Percentiles rank a stretch among this genome's conserved stretches.
Evolutionary conservation across 164 flowering plant genomes (phyloP).

Genomic region (Taxillus chinensis): DNA sequence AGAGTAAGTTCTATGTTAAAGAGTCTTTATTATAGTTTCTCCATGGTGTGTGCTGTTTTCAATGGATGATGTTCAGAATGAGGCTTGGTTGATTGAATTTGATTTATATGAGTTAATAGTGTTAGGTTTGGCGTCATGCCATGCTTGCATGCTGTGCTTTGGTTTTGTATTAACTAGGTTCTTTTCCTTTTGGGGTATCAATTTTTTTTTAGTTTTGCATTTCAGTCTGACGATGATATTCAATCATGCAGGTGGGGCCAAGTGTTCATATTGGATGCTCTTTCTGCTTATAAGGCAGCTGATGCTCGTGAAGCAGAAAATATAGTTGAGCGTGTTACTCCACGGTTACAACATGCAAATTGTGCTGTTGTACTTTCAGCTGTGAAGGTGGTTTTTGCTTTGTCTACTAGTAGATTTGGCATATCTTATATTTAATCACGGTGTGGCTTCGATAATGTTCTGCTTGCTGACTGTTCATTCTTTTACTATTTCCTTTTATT

Average conservation of each 20-base stretch:
- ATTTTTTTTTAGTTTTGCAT: neutral
- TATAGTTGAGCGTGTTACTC: constrained; percentile 96
- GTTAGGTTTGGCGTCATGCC: neutral
- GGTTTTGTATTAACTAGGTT: neutral
- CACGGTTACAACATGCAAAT: constrained; percentile 96
- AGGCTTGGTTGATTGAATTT: neutral
- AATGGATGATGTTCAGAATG: neutral
- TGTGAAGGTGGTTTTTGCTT: constrained; percentile 59
- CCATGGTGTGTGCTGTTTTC: neutral
- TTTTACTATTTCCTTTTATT: neutral
- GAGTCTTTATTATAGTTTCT: no score
- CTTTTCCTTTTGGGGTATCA: neutral
- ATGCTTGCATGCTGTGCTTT: neutral
- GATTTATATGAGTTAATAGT: neutral
- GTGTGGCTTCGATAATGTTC: neutral
- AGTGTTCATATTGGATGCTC: constrained; percentile 97
- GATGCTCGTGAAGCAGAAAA: constrained; percentile 99
- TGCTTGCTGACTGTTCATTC: neutral
- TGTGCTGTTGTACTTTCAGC: constrained; percentile 99
- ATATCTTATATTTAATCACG: neutral
- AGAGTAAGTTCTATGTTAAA: constrained; percentile 48
- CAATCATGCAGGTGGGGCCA: constrained; percentile 90
- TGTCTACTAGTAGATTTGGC: neutral
- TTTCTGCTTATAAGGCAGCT: constrained; percentile 88
- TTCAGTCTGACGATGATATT: neutral